Evolutionary conservation across 2,329 filamentous ascomycete genomes (phyloP).

Genomic region (Aureobasidium sp.): DNA sequence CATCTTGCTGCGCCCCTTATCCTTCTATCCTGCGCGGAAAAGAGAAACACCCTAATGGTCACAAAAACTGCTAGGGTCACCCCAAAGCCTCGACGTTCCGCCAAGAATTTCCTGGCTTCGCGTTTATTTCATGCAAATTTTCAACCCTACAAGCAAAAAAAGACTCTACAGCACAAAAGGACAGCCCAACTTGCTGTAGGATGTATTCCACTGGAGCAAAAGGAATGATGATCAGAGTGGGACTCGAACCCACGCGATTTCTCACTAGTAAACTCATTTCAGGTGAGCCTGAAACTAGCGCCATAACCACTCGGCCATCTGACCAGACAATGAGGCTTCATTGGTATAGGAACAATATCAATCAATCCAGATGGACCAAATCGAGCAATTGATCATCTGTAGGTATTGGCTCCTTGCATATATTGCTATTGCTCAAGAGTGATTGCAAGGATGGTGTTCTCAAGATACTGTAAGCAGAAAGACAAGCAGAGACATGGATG

Average conservation of each 20-base stretch:
- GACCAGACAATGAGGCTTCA: neutral
- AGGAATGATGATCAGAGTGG: constrained; percentile 2
- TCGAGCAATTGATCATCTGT: too few relatives aligned
- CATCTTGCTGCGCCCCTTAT: too few relatives aligned
- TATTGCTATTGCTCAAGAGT: too few relatives aligned
- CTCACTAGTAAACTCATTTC: constrained; percentile 10
- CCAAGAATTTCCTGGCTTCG: too few relatives aligned
- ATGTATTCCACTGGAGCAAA: neutral
- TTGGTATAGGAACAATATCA: neutral
- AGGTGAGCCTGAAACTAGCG: constrained; percentile 14
- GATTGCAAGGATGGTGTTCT: too few relatives aligned
- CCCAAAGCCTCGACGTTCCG: too few relatives aligned
- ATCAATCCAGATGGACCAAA: neutral
- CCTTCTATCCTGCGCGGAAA: too few relatives aligned
- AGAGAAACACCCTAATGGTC: neutral
- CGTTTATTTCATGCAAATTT: neutral
- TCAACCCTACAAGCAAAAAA: neutral
- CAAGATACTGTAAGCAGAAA: neutral
- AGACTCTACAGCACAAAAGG: neutral
- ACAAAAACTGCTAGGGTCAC: too few relatives aligned
- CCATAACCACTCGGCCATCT: constrained; percentile 14
- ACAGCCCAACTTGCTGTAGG: neutral
- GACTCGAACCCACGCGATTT: constrained; percentile 13
- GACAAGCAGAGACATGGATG: neutral
- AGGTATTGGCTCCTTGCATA: too few relatives aligned